Base-by-base conservation (phyloP, 1,284 basidiomycete species). In the Xerocomus cyaneibrunnescens region DNA sequence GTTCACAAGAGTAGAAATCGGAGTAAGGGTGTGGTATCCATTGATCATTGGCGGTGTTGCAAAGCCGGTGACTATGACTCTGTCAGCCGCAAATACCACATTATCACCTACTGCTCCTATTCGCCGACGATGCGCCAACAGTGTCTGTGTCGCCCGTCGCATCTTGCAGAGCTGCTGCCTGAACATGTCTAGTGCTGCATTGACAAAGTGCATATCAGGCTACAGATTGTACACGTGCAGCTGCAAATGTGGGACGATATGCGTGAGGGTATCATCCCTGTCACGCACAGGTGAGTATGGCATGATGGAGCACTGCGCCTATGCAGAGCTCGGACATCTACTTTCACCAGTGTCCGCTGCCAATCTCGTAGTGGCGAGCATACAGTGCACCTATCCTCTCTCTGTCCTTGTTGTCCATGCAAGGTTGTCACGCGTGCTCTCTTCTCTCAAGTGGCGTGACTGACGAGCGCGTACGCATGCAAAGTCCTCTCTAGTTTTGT, bases 151-250 rank as follows among this genome's bases (percentile, higher is more conserved):
- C 1, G 56, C 44, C 6, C 72, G 67, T 14, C 59, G 58, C 16
- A 54, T 49, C 62, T 68, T 73, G 37, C 58, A 50, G 7, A 66
- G 60, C n/a, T 64, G 66, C 3, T 71, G 67, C 3, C 62, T 65
- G 58, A 83, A 79, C 21, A 83, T 70, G 14, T 72, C 67, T 16
- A 89, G 65, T 5, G 82, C 74, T 3, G 81, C 80, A 51, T 87
- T 87, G 71, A 83, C 88, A 65, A 89, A 87, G 32, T 78, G 74
- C 10, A 75, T 77, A 59, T 90, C 87, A 0, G 83, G 80, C 9
- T 56, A 56, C 3, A 83, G 80, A 10, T 73, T 57, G 34, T 67
- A 51, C 17, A 73, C 52, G 9, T 51, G 58, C 19, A 53, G 57
- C 13, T 50, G 56, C 19, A 56, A 55, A 2, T 50, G 22, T 3